Evolutionary conservation across 495 filamentous ascomycete genomes (phyloP).

Genomic region (Penicillium lagena): DNA sequence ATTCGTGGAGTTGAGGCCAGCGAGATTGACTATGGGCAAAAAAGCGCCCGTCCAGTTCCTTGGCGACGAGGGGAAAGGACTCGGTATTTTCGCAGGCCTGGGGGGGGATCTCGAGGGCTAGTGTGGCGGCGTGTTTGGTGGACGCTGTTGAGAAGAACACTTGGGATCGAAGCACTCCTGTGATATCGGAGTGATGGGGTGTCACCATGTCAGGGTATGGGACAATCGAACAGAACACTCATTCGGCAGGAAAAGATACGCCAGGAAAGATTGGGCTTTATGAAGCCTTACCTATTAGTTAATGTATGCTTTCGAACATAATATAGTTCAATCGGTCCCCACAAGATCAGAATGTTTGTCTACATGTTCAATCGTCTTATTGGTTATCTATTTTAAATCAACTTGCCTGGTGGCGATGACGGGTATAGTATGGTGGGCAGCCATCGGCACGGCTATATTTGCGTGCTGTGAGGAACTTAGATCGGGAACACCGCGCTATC

Average conservation of each 20-base stretch:
- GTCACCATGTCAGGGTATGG: background rate
- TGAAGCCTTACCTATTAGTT: too few relatives aligned
- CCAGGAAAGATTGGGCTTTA: too few relatives aligned
- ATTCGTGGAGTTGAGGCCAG: slow-evolving; percentile 28
- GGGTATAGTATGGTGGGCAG: too few relatives aligned
- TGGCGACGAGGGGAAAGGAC: slow-evolving; percentile 27
- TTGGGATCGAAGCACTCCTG: slow-evolving; percentile 29
- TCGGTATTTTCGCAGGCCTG: slow-evolving; percentile 11
- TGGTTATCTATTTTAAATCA: too few relatives aligned
- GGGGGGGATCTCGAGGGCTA: slow-evolving; percentile 27
- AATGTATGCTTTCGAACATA: too few relatives aligned
- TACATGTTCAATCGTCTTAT: too few relatives aligned
- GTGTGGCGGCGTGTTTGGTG: slow-evolving; percentile 36
- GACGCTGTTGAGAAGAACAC: slow-evolving; percentile 28
- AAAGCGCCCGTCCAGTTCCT: slow-evolving; percentile 21
- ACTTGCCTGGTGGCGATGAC: too few relatives aligned
- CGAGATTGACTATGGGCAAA: slow-evolving; percentile 24
- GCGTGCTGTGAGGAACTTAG: too few relatives aligned
- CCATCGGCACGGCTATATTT: too few relatives aligned
- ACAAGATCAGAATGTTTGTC: too few relatives aligned
- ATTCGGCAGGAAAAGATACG: background rate
- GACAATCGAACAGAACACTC: background rate
- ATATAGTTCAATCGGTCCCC: too few relatives aligned
- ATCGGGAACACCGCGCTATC: too few relatives aligned
- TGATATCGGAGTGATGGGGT: slow-evolving; percentile 15